Evolutionary conservation across 2,329 filamentous ascomycete species (phyloP), one percentile per base, ranked within the genome.

Genomic region (Orbilia quercus): DNA sequence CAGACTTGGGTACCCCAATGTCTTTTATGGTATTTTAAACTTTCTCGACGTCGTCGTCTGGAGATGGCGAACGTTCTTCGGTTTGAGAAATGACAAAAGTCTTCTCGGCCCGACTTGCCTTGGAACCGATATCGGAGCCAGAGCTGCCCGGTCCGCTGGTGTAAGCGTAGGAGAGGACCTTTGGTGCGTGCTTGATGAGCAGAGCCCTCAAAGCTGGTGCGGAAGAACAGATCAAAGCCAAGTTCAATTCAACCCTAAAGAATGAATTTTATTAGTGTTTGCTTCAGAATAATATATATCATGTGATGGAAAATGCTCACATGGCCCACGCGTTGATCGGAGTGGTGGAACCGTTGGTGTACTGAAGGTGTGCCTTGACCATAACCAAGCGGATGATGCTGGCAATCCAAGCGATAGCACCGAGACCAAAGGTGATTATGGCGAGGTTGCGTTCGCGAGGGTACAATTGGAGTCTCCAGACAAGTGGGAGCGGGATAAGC

Each of bases 381-480:
- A 59, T 59, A 51, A 67, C 51, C 16, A 74, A 18, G 34, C 70
- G 62, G 23, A 69, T 55, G 59, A 67, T 62, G 64, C 55, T 63
- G 50, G 70, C 70, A 69, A 74, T 59, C 50, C 70, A 74, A 23
- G 70, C 70, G 57, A 67, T 55, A 50, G 50, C 55, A 69, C 70
- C 70, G 36, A 74, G 64, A 54, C 70, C 70, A 44, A 74, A 74
- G 20, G 70, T 74, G 51, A 74, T 45, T 20, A 74, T 64, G 25
- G 70, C 70, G 25, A 74, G 62, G 40, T 62, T 67, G 45, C 70
- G 62, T 40, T 74, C 70, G 18, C 70, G 62, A 6, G 70, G 62
- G 47, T 67, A 74, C n/a, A 74, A 53, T 64, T 74, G 70, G 54
- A 74, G 70, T 65, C 60, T 63, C 70, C 70, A 74, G 42, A 74